Base-by-base conservation (phyloP, 2,329 filamentous ascomycete species). In the Cytospora schulzeri region DNA sequence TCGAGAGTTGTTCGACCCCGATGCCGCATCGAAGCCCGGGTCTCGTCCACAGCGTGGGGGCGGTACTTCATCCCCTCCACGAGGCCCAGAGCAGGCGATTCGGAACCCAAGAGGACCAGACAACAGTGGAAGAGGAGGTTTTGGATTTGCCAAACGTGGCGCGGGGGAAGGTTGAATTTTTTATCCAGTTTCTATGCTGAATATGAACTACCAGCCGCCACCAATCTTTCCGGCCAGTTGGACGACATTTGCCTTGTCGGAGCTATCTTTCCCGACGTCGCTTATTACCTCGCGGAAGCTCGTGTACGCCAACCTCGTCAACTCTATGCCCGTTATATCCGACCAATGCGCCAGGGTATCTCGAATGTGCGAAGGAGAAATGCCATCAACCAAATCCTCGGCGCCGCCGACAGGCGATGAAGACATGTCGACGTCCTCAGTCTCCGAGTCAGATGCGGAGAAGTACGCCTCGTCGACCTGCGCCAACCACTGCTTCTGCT, bases 261-360 rank as follows among this genome's bases (percentile, higher is more conserved):
- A 81, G 76, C 81, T 73, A 68, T 85, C 83, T 79, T 95, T 96
- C 58, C 95, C 95, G 52, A 99, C 92, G 75, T 98, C 92, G 78
- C 94, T 97, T 71, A 97, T 89, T 26, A 99, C 94, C 77, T 93
- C 89, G 68, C 95, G 88, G 79, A 92, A 99, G 59, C 88, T 96
- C 64, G 95, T 99, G 76, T 90, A 91, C 64, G 88, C 86, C 72
- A 99, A 80, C 74, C 84, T 91, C 67, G 88, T 85, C 72, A 91
- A 78, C 29, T 85, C 83, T 69, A 96, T 87, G 60, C 85, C 86
- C 62, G 92, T 93, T 66, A 89, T 79, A 28, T 80, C 73, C 22
- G 89, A 84, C 95, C 95, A 99, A 76, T 94, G 87, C 68, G 81
- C 79, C 72, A 98, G 80, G 70, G 88, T 84, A 74, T 86, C 82